A percentile compares a stretch with the other conserved stretches of the same genome.
phyloP scores from a whole-genome alignment of 75 land plant genomes.

The Pinus albicaulis region DNA sequence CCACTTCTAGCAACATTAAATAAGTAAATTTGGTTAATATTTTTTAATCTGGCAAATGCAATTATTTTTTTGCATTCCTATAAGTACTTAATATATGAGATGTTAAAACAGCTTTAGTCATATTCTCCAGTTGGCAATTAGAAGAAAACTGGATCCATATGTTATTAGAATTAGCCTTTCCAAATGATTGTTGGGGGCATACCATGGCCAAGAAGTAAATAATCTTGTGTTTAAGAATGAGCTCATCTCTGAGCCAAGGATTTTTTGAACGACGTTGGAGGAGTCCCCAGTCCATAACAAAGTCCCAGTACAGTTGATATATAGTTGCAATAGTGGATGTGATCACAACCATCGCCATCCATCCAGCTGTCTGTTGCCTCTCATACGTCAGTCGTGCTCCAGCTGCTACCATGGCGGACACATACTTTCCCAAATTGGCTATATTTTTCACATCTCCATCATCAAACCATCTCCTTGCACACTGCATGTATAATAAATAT shows the following conservation, averaged over 20 bases:
- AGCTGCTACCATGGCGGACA: conserved; percentile 91
- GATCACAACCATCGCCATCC: conserved; percentile 62
- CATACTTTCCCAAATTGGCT: conserved; percentile 84
- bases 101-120: too few relatives aligned
- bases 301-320: conserved; percentile 95
- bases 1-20: too few relatives aligned
- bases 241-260: conserved; percentile 78
- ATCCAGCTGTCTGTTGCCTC: conserved; percentile 44
- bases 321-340: conserved; percentile 79
- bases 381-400: conserved; percentile 76
- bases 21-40: too few relatives aligned
- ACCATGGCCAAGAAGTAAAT: conserved; percentile 93
- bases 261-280: conserved; percentile 69
- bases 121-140: too few relatives aligned
- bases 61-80: too few relatives aligned
- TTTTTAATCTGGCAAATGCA: too few relatives aligned
- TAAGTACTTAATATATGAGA: too few relatives aligned
- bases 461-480: conserved; percentile 86
- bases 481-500: conserved; percentile 28
- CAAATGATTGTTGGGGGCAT: background rate
- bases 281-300: conserved; percentile 94
- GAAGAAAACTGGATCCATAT: too few relatives aligned
- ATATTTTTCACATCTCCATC: conserved; percentile 66
- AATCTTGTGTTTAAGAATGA: conserved; percentile 68
- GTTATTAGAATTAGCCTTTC: too few relatives aligned